Percentiles rank a stretch among this genome's conserved stretches.
phyloP scores from a whole-genome alignment of 2,329 filamentous ascomycete species.

The Venturiaceae sp. region DNA sequence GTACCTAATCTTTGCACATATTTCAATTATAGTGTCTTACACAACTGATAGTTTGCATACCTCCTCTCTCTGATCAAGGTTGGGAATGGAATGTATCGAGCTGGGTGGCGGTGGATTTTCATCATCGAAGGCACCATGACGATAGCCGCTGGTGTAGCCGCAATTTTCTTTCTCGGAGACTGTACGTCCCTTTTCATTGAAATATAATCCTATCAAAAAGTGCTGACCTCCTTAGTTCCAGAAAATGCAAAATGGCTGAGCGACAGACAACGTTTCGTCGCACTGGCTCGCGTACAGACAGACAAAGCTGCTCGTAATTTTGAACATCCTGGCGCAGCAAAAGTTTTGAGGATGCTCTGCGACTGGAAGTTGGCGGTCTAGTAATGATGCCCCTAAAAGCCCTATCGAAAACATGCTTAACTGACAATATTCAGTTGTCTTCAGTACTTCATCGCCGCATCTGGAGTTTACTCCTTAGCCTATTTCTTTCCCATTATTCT shows the following conservation, averaged over 20 bases:
- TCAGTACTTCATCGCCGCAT: neutral
- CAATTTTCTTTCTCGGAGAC: constrained; percentile 19
- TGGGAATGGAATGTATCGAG: constrained; percentile 20
- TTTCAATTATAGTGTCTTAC: neutral
- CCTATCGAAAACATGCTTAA: neutral
- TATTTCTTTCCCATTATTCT: neutral
- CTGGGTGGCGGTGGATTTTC: constrained; percentile 19
- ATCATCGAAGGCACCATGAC: constrained; percentile 16
- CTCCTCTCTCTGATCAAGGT: constrained; percentile 21
- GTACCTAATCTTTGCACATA: neutral
- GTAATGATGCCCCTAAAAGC: neutral
- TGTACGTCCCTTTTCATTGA: constrained; percentile 5
- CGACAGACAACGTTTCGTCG: neutral
- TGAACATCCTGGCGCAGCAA: neutral
- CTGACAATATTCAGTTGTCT: neutral
- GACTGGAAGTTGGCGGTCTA: constrained; percentile 3
- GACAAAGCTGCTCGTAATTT: neutral
- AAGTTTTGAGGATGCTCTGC: neutral
- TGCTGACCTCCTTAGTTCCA: neutral
- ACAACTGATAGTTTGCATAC: constrained; percentile 16
- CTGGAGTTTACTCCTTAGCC: neutral
- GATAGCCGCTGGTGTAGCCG: constrained; percentile 15
- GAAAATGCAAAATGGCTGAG: constrained; percentile 2
- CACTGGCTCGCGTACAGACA: neutral
- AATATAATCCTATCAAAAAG: neutral